Base-by-base conservation (phyloP, 331 rosid species). In the Rhamnella rubrinervis region DNA sequence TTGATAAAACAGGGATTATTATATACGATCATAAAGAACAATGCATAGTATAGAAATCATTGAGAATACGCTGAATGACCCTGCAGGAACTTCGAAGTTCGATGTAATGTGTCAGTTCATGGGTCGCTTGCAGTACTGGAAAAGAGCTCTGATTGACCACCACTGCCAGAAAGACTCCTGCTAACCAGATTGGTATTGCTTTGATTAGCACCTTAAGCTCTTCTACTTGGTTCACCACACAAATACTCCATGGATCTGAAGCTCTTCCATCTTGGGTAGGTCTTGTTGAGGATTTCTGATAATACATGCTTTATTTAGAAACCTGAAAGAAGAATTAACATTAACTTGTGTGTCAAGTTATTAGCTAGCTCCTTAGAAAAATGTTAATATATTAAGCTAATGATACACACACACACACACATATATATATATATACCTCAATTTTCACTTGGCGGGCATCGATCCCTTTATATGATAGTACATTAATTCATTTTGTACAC, bases 391-490 rank as follows among this genome's bases (percentile, higher is more conserved):
- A 49, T 28, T 23, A 16, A 4, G 6, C 11, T 44, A 21, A 14
- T n/a, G 4, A n/a, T n/a, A 17, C 23, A 23, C 7, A 25, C 16
- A 7, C 25, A 53, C n/a, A n/a, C n/a, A n/a, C 8, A 16, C 17
- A 17, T n/a, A 20, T 8, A 17, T 15, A 53, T 19, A 53, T 17
- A n/a, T 5, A 2, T 53, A 74, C 79, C 79, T 75, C 25, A 75
- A 35, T 37, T 60, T 75, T 8, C 60, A 26, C 59, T 61, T 7
- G 87, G 87, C 6, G 55, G 50, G 23, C 6, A 18, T n/a, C 19
- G 20, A 17, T 18, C 25, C 20, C 0, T 53, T 21, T 19, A 8
- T 53, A 8, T 53, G 58, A 53, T 53, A 53, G 25, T 53, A 19
- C 58, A n/a, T 4, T 6, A 17, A 15, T 44, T 44, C 7, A 44